phyloP scores from a whole-genome alignment of 2,329 filamentous ascomycete species.

The Elsinoe arachidis region DNA sequence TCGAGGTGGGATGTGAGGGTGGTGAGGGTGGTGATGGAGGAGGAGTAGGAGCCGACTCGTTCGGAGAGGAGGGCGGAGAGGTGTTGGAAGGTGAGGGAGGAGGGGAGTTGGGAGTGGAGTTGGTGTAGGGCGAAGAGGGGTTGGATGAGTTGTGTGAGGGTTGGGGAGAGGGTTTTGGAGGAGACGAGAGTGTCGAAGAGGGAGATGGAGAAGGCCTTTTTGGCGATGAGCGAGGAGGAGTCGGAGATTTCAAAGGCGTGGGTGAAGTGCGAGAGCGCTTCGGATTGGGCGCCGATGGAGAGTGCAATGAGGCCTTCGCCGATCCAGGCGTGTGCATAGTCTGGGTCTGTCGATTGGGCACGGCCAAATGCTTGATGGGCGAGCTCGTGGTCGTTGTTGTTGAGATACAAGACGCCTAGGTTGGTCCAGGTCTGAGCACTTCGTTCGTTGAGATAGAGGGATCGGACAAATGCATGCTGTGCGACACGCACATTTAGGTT shows the following conservation, averaged over 20 bases:
- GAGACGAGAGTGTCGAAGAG: slow-evolving; percentile 73
- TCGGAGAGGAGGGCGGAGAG: slow-evolving; percentile 75
- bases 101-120: slow-evolving; percentile 60
- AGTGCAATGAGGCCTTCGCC: slow-evolving; percentile 83
- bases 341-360: slow-evolving; percentile 88
- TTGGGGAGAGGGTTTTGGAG: slow-evolving; percentile 42
- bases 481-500: slow-evolving; percentile 76
- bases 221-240: slow-evolving; percentile 61
- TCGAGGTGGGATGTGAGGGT: slow-evolving; percentile 63
- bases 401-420: slow-evolving; percentile 72
- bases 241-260: slow-evolving; percentile 91
- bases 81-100: slow-evolving; percentile 65
- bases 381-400: slow-evolving; percentile 75
- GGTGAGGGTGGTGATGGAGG: slow-evolving; percentile 56
- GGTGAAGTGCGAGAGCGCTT: slow-evolving; percentile 78
- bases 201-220: slow-evolving; percentile 70
- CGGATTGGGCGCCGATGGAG: slow-evolving; percentile 61
- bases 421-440: slow-evolving; percentile 85
- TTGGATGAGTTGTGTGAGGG: slow-evolving; percentile 60
- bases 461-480: slow-evolving; percentile 87
- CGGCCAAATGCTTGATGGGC: slow-evolving; percentile 84
- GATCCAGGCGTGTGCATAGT: slow-evolving; percentile 87
- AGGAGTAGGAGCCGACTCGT: slow-evolving; percentile 59
- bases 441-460: slow-evolving; percentile 82
- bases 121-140: slow-evolving; percentile 85